Conservation (phyloP, 2,329 filamentous ascomycete genomes). For the Clarireedia paspali region DNA sequence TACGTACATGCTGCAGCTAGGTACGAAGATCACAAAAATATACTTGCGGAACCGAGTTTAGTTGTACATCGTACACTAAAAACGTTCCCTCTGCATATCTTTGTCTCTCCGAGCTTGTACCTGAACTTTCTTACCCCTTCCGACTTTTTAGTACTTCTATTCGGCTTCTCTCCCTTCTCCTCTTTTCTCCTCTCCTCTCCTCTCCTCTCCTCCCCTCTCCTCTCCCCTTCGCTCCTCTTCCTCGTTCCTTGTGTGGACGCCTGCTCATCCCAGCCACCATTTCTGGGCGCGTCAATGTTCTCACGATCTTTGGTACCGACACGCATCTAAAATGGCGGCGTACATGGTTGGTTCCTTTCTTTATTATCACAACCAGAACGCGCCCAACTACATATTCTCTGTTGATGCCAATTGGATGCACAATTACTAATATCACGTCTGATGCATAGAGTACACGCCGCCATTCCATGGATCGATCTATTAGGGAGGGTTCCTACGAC, state of each 20-base stretch:
- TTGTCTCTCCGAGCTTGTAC: neutral
- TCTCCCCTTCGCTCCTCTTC: neutral
- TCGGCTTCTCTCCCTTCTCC: neutral
- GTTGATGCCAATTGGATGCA: too few species aligned
- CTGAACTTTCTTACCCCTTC: neutral
- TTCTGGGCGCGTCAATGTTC: constrained; percentile 8
- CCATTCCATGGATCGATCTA: constrained; percentile 9
- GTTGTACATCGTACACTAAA: too few species aligned
- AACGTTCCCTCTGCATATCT: too few species aligned
- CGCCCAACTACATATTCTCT: too few species aligned
- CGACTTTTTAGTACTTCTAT: constrained; percentile 1
- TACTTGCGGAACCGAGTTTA: too few species aligned
- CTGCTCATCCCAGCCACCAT: neutral
- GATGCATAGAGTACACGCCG: constrained; percentile 8
- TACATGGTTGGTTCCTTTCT: constrained; percentile 6
- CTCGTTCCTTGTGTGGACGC: neutral
- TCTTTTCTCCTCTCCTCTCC: neutral
- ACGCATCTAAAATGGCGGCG: constrained; percentile 5
- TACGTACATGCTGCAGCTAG: too few species aligned
- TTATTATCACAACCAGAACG: too few species aligned
- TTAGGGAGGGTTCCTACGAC: constrained; percentile 9
- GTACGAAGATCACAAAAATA: too few species aligned
- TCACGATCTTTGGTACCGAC: neutral
- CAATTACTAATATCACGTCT: neutral
- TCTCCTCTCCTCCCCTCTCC: neutral